These are phyloP conservation scores for Neurospora sp. DNA, from an alignment of 495 filamentous ascomycete species.

Conservation along the genomic window DNA sequence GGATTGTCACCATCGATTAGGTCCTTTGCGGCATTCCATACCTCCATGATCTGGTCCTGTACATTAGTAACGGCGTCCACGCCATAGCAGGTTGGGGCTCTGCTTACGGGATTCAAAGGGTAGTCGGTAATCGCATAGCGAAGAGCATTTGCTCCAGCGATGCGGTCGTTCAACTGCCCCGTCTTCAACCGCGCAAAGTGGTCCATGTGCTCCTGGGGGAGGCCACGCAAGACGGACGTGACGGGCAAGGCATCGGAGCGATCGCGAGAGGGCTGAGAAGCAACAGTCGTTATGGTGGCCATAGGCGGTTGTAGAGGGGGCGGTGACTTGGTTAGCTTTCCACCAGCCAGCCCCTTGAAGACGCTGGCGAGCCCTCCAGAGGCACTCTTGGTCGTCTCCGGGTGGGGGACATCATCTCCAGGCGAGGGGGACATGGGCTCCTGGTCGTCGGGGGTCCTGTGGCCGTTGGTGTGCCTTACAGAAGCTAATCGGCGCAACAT, in stretches of 20 bases:
- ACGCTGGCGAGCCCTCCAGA: constrained; percentile 43
- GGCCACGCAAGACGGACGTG: constrained; percentile 16
- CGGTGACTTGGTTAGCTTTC: constrained; percentile 34
- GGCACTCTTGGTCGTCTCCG: constrained; percentile 28
- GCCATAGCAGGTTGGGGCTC: not conserved
- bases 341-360: constrained; percentile 44
- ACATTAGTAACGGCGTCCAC: constrained; percentile 2
- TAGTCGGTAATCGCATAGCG: constrained; percentile 45
- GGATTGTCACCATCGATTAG: constrained; percentile 48
- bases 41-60: constrained; percentile 29
- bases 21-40: constrained; percentile 58
- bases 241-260: constrained; percentile 19
- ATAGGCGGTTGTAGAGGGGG: constrained; percentile 24
- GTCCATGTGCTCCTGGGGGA: constrained; percentile 34
- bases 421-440: constrained; percentile 47
- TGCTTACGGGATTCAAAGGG: constrained; percentile 42
- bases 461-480: constrained; percentile 20
- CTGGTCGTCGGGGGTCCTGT: constrained; percentile 28
- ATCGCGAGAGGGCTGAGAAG: constrained; percentile 18
- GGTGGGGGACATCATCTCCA: constrained; percentile 41
- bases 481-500: constrained; percentile 37
- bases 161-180: constrained; percentile 39
- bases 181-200: constrained; percentile 34
- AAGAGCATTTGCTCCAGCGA: constrained; percentile 46
- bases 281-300: constrained; percentile 12